Percentiles rank a stretch among this genome's conserved stretches.
Conservation (phyloP, 805 yeast genomes). For the Yarrowia hollandica region DNA sequence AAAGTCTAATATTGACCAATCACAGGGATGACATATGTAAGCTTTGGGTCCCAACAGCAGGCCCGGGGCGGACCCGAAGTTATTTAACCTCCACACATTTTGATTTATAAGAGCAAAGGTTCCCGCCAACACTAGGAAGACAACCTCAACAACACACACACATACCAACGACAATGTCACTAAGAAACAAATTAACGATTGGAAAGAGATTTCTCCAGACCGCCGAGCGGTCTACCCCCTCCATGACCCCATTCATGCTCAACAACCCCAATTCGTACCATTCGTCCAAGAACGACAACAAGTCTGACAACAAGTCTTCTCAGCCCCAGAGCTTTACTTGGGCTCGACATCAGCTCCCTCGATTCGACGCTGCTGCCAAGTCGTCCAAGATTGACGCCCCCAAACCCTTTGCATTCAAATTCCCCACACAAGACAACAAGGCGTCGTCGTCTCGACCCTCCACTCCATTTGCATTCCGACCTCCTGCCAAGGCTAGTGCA, state of each 20-base stretch:
- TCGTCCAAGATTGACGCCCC: neutral
- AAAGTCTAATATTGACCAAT: neutral
- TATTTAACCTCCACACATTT: constrained; percentile 18
- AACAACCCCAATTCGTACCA: constrained; percentile 26
- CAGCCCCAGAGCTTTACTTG: constrained; percentile 17
- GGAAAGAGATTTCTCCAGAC: constrained; percentile 28
- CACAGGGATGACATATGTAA: neutral
- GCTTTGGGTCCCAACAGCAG: neutral
- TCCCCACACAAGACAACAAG: constrained; percentile 25
- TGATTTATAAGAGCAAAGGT: constrained; percentile 23
- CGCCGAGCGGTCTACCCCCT: constrained; percentile 27
- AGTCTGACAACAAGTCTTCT: neutral
- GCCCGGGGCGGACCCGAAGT: constrained; percentile 26
- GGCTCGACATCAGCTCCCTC: constrained; percentile 28
- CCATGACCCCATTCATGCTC: constrained; percentile 28
- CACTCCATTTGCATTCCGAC: constrained; percentile 24
- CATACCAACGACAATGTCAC: constrained; percentile 1
- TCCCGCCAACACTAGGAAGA: constrained; percentile 1
- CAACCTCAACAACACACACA: neutral
- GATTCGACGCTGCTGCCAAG: constrained; percentile 10
- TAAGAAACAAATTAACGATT: constrained; percentile 2
- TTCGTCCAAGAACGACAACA: constrained; percentile 12
- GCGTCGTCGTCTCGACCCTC: constrained; percentile 22
- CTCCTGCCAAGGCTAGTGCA: constrained; percentile 3
- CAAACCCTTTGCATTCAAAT: constrained; percentile 29